Conservation (phyloP, 768 basidiomycete species). For the Pleurotus tuoliensis region DNA sequence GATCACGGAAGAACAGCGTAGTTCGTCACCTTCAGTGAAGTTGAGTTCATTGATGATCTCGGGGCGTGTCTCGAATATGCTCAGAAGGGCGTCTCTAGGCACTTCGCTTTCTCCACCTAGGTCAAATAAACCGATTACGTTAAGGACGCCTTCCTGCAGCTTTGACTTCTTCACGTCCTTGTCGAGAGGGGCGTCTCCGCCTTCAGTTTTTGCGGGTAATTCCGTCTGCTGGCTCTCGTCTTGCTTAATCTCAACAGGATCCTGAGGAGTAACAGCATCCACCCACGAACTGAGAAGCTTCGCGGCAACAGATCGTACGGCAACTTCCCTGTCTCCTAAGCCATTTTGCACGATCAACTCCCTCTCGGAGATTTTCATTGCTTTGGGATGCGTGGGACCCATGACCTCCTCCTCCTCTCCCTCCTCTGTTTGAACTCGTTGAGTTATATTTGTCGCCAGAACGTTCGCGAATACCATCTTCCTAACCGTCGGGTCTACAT, state of each 20-base stretch:
- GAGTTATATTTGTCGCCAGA: constrained; percentile 38
- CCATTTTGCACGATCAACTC: constrained; percentile 79
- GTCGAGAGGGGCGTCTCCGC: constrained; percentile 12
- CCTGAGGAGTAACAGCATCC: constrained; percentile 41
- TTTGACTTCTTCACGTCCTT: constrained; percentile 17
- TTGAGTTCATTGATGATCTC: constrained; percentile 66
- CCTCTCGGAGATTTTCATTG: constrained; percentile 66
- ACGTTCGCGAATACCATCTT: constrained; percentile 66
- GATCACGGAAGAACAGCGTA: neutral
- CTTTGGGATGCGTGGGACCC: constrained; percentile 59
- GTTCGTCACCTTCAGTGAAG: constrained; percentile 44
- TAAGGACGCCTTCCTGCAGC: constrained; percentile 35
- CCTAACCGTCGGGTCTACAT: constrained; percentile 72
- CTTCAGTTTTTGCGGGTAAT: constrained; percentile 15
- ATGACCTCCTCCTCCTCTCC: constrained; percentile 25
- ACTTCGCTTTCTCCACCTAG: constrained; percentile 46
- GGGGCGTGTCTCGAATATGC: constrained; percentile 60
- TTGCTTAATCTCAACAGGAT: constrained; percentile 17
- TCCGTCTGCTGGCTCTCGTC: constrained; percentile 26
- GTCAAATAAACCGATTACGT: constrained; percentile 58
- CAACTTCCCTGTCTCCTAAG: constrained; percentile 77
- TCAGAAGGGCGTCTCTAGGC: constrained; percentile 71
- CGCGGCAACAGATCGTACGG: constrained; percentile 69
- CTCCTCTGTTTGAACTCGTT: constrained; percentile 10
- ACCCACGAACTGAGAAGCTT: constrained; percentile 76